These are phyloP conservation scores for Diplodia scrobiculata DNA, from an alignment of 2,329 filamentous ascomycete genomes.

Conservation along the genomic window DNA sequence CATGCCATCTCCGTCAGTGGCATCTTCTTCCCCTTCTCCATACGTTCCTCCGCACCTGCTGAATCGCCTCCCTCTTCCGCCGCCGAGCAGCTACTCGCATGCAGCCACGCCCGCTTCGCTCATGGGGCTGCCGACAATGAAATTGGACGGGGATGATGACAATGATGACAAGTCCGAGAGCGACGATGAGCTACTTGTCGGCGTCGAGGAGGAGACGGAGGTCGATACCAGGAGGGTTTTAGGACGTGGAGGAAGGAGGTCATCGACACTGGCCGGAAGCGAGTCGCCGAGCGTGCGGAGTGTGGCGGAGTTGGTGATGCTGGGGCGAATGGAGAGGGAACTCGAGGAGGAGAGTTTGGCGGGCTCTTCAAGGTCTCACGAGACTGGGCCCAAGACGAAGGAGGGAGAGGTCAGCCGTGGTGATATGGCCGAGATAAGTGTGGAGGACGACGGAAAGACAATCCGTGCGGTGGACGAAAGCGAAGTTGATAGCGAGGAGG, in stretches of 20 bases:
- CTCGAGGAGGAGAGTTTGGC: background rate
- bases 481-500: background rate
- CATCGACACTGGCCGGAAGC: background rate
- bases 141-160: background rate
- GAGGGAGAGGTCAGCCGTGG: background rate
- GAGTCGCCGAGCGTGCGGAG: background rate
- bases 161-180: background rate
- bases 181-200: background rate
- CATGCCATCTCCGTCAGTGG: background rate
- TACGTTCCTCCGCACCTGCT: background rate
- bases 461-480: background rate
- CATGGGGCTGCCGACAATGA: background rate
- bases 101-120: background rate
- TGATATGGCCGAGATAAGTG: background rate
- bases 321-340: background rate
- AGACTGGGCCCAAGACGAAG: background rate
- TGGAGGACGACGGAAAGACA: background rate
- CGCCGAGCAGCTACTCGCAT: background rate
- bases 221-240: background rate
- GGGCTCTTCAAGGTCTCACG: background rate
- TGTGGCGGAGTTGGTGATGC: background rate
- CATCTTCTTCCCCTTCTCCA: background rate
- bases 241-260: background rate
- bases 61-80: background rate
- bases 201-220: background rate